A percentile compares a stretch with the other conserved stretches of the same genome.
Conservation (phyloP, 129 eudicot genomes). For the Centella asiatica region DNA sequence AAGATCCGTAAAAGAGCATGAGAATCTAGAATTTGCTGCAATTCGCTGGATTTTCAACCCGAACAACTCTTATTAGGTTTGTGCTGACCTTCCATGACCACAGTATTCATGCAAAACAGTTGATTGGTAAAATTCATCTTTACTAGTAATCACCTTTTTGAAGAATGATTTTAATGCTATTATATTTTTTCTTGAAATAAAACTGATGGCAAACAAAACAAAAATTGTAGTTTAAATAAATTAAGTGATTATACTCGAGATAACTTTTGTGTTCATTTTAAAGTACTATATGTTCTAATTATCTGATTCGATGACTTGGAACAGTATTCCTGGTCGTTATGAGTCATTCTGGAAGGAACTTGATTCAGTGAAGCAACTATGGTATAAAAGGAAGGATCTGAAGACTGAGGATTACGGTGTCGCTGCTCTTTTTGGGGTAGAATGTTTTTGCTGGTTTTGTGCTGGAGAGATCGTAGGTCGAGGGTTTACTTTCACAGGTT, state of each 20-base stretch:
- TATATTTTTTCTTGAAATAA: too few species aligned
- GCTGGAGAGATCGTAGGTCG: slow-evolving; percentile 55
- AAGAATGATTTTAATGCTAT: too few species aligned
- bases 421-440: slow-evolving; percentile 57
- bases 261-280: neutral
- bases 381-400: slow-evolving; percentile 29
- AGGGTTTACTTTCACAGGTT: slow-evolving; percentile 51
- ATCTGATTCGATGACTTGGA: neutral
- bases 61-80: too few species aligned
- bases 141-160: too few species aligned
- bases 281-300: neutral
- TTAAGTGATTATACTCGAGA: neutral
- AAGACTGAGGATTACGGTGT: slow-evolving; percentile 45
- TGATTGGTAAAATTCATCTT: too few species aligned
- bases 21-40: too few species aligned
- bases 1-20: too few species aligned
- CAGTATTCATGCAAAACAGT: too few species aligned
- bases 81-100: too few species aligned
- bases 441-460: slow-evolving; percentile 57
- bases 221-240: neutral
- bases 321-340: slow-evolving; percentile 24
- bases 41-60: too few species aligned
- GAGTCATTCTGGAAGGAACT: slow-evolving; percentile 28
- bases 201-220: too few species aligned
- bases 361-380: slow-evolving; percentile 21